A percentile compares a stretch with the other conserved stretches of the same genome.
Conservation (phyloP, 1,139 yeast genomes). For the Taiozyma onychis region DNA sequence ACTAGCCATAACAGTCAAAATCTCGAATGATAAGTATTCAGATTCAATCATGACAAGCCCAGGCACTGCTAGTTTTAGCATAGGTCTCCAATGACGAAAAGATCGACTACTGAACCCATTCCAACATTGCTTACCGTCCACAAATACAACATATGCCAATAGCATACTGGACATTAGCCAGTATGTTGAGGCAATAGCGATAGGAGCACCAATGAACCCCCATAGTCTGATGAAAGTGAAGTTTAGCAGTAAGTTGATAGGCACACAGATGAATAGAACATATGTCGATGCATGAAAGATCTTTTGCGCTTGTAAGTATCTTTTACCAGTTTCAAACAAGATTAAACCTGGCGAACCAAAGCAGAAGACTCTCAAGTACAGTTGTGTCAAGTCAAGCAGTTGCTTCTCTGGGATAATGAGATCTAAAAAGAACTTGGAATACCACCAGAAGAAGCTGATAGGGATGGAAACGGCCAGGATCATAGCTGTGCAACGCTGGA, state of each 20-base stretch:
- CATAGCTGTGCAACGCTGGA: slow-evolving; percentile 40
- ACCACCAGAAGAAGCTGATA: slow-evolving; percentile 35
- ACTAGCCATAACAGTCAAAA: slow-evolving; percentile 35
- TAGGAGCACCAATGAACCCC: slow-evolving; percentile 36
- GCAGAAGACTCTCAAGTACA: slow-evolving; percentile 30
- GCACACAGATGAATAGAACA: slow-evolving; percentile 30
- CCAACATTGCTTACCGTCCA: slow-evolving; percentile 33
- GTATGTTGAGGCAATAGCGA: slow-evolving; percentile 30
- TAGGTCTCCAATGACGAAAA: slow-evolving; percentile 30
- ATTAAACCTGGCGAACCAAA: slow-evolving; percentile 35
- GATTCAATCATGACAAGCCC: slow-evolving; percentile 39
- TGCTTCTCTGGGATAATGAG: slow-evolving; percentile 31
- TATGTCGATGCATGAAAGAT: slow-evolving; percentile 36
- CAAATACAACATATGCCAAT: slow-evolving; percentile 25
- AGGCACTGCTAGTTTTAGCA: slow-evolving; percentile 33
- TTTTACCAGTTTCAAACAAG: slow-evolving; percentile 35
- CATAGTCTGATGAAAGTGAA: slow-evolving; percentile 27
- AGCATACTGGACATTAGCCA: slow-evolving; percentile 31
- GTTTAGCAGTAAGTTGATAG: slow-evolving; percentile 29
- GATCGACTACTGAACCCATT: slow-evolving; percentile 23
- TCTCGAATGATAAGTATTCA: slow-evolving; percentile 38
- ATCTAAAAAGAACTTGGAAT: slow-evolving; percentile 27
- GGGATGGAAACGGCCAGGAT: slow-evolving; percentile 31
- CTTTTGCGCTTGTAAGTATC: slow-evolving; percentile 35
- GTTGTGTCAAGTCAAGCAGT: slow-evolving; percentile 29